Evolutionary conservation across 2,329 filamentous ascomycete species (phyloP), one percentile per base, ranked within the genome.

Genomic region (Aureobasidium pullulans): DNA sequence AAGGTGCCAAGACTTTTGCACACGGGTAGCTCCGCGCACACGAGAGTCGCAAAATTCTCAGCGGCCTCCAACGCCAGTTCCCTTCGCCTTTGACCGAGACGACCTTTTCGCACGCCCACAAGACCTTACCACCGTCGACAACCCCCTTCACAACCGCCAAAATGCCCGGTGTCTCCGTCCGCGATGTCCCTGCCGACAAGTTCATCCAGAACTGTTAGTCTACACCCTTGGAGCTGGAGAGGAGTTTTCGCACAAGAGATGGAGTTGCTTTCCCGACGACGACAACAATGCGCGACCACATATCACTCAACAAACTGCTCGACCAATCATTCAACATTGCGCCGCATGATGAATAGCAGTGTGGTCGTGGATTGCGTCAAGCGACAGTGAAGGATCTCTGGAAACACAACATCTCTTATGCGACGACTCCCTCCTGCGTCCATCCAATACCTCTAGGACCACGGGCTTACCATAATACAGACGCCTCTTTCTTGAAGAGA

Each of bases 401-500:
- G 49, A 42, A 23, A 13, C 13, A 8, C 28, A 43, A 40, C 52
- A 46, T 46, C 31, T 56, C 52, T 29, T 19, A 28, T 46, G 52
- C 52, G 32, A 40, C 39, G 23, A 31, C 52, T 46, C 16, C 13
- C 52, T 56, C 31, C 11, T 29, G n/a, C 16, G 11, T 19, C 37
- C 13, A 32, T 13, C 2, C 11, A 34, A 8, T 10, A 28, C 19
- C 7, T 54, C 15, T 6, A 42, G n/a, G 31, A 10, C 6, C 31
- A 36, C 29, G 2, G 15, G 40, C 52, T 56, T n/a, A 54, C 37
- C 28, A 13, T n/a, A 44, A 9, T 13, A n/a, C 23, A 56, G 52
- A 56, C 77, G 83, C 88, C 75, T 87, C 84, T 73, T 95, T 94
- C 85, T 79, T 95, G 84, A 94, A 94, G 88, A 86, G 89, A 73